Evolutionary conservation across 768 basidiomycete genomes (phyloP), one percentile per base, ranked within the genome.

Genomic region (Tylopilus plumbeoviolaceoides): DNA sequence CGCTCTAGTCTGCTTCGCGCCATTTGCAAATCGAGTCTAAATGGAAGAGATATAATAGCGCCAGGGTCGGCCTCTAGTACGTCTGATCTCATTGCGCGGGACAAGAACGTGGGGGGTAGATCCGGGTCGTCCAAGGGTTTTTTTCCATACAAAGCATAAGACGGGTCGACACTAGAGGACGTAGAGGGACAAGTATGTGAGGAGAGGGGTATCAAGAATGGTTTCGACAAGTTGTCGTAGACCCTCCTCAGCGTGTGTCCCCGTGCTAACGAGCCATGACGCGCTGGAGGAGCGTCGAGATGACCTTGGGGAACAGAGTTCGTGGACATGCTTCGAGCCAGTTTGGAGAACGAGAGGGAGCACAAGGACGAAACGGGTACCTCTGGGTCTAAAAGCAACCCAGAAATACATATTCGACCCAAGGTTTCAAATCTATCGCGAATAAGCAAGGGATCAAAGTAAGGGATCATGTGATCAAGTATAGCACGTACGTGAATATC

Each of bases 331-430:
- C 61, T 33, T n/a, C 51, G 54, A n/a, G 50, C 42, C 23, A 51
- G 44, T 14, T 57, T 61, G 41, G 67, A 66, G 25, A 74, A 67
- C 9, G 71, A 66, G 3, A 75, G 66, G 33, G 73, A 68, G 61
- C 83, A 81, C 6, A 81, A 60, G 28, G 78, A 62, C 46, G 76
- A 77, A 48, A 80, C 69, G 39, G 79, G 77, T 7, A 87, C 70
- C 56, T 90, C 87, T 14, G 91, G 91, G 66, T 95, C 93, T 44
- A 97, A 77, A 17, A 98, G 66, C 56, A 98, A 80, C 21, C 95
- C 95, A 23, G 88, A 90, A 28, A 93, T 87, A 62, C 91, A 82
- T 64, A 95, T 94, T 23, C 95, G 86, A 40, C 91, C 91, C 59
- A 89, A 76, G 42, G 87, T 84, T 73, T 98, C 95, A 46, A 95